Evolutionary conservation across 108 stramenopile genomes (phyloP).

Genomic region (Cylindrotheca fusiformis): DNA sequence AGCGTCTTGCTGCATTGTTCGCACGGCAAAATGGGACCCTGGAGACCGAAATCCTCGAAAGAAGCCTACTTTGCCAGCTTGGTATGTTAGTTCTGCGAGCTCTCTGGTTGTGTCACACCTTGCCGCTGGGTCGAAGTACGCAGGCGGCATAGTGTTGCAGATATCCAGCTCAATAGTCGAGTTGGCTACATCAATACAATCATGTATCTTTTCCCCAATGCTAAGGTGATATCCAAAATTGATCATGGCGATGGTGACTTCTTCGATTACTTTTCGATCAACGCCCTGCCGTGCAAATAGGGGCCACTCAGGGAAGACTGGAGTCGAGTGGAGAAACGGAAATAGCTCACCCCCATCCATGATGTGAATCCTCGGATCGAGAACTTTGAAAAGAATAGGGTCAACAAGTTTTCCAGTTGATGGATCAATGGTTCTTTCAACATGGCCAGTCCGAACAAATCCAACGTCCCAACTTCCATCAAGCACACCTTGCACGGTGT

Average conservation of each 20-base stretch:
- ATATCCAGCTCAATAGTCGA: background rate
- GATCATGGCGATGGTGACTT: background rate
- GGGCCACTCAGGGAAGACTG: slow-evolving; percentile 26
- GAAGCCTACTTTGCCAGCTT: slow-evolving; percentile 7
- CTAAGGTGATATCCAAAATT: background rate
- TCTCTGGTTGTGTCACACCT: slow-evolving; percentile 13
- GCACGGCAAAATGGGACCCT: slow-evolving; percentile 26
- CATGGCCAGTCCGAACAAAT: slow-evolving; percentile 27
- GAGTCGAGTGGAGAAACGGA: slow-evolving; percentile 10
- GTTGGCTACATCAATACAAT: background rate
- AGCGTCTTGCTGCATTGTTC: slow-evolving; percentile 28
- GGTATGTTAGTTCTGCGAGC: background rate
- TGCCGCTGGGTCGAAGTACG: background rate
- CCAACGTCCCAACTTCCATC: slow-evolving; percentile 24
- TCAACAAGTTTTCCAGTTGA: slow-evolving; percentile 2
- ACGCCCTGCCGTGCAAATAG: background rate
- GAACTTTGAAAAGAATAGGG: background rate
- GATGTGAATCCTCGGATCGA: slow-evolving; percentile 1
- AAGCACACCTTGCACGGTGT: slow-evolving; percentile 16
- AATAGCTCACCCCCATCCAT: background rate
- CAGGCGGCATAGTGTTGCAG: background rate
- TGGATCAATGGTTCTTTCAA: slow-evolving; percentile 21
- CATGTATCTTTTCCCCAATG: slow-evolving; percentile 3
- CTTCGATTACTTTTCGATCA: background rate
- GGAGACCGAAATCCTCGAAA: slow-evolving; percentile 25